phyloP scores from a whole-genome alignment of 2,329 filamentous ascomycete genomes.

The Xylariales sp. region DNA sequence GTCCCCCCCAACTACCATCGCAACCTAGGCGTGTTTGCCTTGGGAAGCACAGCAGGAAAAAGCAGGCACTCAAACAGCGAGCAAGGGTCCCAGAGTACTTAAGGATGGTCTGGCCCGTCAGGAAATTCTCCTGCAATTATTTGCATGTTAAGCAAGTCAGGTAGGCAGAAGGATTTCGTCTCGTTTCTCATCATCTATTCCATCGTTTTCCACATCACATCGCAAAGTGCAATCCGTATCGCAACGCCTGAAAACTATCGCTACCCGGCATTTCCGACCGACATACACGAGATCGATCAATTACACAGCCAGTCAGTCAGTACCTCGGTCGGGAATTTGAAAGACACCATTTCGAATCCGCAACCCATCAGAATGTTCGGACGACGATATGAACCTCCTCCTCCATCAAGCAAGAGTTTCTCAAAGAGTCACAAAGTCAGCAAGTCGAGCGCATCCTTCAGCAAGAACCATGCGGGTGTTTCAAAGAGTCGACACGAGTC shows the following conservation, averaged over 20 bases:
- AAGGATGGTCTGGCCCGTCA: slow-evolving; percentile 6
- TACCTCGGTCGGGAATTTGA: too few species aligned
- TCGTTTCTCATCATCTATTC: slow-evolving; percentile 5
- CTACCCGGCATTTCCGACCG: too few species aligned
- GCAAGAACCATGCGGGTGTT: slow-evolving; percentile 44
- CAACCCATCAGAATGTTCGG: slow-evolving; percentile 40
- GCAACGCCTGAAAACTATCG: too few species aligned
- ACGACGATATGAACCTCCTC: slow-evolving; percentile 38
- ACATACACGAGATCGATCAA: too few species aligned
- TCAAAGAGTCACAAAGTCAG: slow-evolving; percentile 46
- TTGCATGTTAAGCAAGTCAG: slow-evolving; percentile 1
- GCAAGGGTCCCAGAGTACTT: slow-evolving; percentile 5
- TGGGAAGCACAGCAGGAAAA: neutral
- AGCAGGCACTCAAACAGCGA: neutral
- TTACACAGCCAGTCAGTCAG: too few species aligned
- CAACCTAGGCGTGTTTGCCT: slow-evolving; percentile 2
- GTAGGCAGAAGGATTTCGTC: slow-evolving; percentile 9
- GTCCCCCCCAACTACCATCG: neutral
- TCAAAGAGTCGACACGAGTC: slow-evolving; percentile 52
- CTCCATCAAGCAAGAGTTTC: slow-evolving; percentile 44
- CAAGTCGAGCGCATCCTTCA: slow-evolving; percentile 51
- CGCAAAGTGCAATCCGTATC: neutral
- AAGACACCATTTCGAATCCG: neutral
- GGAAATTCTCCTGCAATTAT: neutral
- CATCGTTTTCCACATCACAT: slow-evolving; percentile 3